These are phyloP conservation scores for Fusarium sp. DNA, from an alignment of 2,329 filamentous ascomycete species.

Conservation along the genomic window DNA sequence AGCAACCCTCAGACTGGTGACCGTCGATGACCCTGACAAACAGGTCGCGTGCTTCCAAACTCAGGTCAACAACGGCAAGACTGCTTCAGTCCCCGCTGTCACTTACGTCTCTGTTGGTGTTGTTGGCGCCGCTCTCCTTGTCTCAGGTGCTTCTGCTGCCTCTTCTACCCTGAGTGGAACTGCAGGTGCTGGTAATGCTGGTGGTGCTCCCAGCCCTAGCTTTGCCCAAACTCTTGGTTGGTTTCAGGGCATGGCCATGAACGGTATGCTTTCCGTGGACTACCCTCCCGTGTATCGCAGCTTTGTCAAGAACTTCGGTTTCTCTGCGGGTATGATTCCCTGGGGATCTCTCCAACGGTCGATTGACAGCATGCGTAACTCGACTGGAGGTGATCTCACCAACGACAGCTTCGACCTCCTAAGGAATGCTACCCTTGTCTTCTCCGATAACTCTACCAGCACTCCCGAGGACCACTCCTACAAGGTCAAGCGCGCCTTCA, in stretches of 20 bases:
- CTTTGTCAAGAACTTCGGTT: slow-evolving; percentile 93
- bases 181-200: slow-evolving; percentile 64
- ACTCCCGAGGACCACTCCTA: slow-evolving; percentile 54
- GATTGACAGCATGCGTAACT: slow-evolving; percentile 84
- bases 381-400: slow-evolving; percentile 88
- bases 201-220: slow-evolving; percentile 78
- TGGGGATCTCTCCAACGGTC: slow-evolving; percentile 83
- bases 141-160: slow-evolving; percentile 78
- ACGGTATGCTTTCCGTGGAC: slow-evolving; percentile 93
- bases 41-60: slow-evolving; percentile 87
- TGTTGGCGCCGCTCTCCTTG: slow-evolving; percentile 81
- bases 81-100: slow-evolving; percentile 77
- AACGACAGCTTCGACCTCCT: slow-evolving; percentile 80
- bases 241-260: slow-evolving; percentile 95
- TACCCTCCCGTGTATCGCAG: slow-evolving; percentile 89
- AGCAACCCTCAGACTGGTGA: slow-evolving; percentile 80
- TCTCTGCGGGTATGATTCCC: slow-evolving; percentile 85
- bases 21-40: slow-evolving; percentile 63
- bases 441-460: slow-evolving; percentile 67
- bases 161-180: slow-evolving; percentile 66
- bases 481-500: slow-evolving; percentile 66
- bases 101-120: slow-evolving; percentile 87
- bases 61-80: slow-evolving; percentile 87
- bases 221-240: slow-evolving; percentile 88
- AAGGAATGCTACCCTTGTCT: slow-evolving; percentile 79